Evolutionary conservation across 2,329 filamentous ascomycete genomes (phyloP).

Genomic region (Fusarium tupiense): DNA sequence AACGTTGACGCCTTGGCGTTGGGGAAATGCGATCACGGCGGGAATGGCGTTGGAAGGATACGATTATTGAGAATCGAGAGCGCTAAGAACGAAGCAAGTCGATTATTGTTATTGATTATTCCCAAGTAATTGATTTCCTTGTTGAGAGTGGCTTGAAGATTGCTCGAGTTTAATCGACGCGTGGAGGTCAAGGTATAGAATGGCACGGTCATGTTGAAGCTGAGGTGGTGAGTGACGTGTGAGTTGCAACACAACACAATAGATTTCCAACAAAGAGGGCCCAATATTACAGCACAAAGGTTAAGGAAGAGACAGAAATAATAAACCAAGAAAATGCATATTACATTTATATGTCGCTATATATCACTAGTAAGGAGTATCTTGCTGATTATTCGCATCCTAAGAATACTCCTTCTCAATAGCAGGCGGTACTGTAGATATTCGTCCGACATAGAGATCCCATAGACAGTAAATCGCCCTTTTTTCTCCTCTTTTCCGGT

Average conservation of each 20-base stretch:
- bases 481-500: background rate
- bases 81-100: background rate
- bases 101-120: background rate
- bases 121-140: background rate
- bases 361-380: background rate
- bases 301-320: background rate
- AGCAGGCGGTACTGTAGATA: background rate
- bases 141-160: background rate
- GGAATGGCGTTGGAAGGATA: constrained; percentile 23
- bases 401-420: background rate
- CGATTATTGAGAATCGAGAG: constrained; percentile 4
- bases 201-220: background rate
- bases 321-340: background rate
- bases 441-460: background rate
- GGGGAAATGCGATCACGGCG: constrained; percentile 6
- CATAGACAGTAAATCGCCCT: background rate
- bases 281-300: background rate
- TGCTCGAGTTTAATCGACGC: background rate
- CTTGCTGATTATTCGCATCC: background rate
- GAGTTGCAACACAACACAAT: background rate
- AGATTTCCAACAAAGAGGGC: background rate
- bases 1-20: constrained; percentile 29
- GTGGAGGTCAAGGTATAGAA: background rate
- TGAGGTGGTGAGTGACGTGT: background rate
- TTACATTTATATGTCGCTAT: background rate